Evolutionary conservation across 1,284 basidiomycete species (phyloP), one percentile per base, ranked within the genome.

Genomic region (Leccinum insigne): DNA sequence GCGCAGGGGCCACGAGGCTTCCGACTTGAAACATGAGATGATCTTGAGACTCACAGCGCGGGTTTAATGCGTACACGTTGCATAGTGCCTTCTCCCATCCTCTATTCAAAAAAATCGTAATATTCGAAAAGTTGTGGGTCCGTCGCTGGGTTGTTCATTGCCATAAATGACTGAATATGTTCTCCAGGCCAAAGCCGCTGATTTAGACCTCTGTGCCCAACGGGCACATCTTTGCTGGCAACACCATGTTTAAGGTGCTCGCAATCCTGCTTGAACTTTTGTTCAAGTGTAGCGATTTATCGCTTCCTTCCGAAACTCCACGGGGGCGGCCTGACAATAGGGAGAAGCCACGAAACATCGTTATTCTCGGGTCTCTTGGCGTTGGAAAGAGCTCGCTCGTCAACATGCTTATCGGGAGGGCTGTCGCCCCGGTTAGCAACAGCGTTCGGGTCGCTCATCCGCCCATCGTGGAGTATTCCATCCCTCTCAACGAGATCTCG

Each of bases 341-440:
- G 32, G 72, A 71, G 49, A 49, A 60, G 8, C 73, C 59, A 14
- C 61, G 58, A 57, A 71, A 72, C 13, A 63, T 73, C 1, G n/a
- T 76, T 63, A 47, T 75, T 56, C 65, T 73, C 23, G 72, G 75
- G 8, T 73, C 73, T 10, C 69, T 73, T 21, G 75, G 73, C 18
- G 66, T 74, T 18, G 72, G 75, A 14, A 75, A 76, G 63, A 71
- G 72, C 67, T 73, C 75, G 49, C 67, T 77, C 52, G 60, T 75
- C 23, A 76, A 74, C 61, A 69, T 74, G 66, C 64, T 77, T 5
- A 44, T 70, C 64, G 73, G 73, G 29, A 66, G 21, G 29, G 7
- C 56, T 1, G 71, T 74, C 47, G 69, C 72, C 5, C 73, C 67
- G 6, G 72, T 72, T 44, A 70, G 73, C 66, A 63, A 54, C 47